Base-by-base conservation (phyloP, 108 stramenopile genomes). In the Skeletonema marinoi region DNA sequence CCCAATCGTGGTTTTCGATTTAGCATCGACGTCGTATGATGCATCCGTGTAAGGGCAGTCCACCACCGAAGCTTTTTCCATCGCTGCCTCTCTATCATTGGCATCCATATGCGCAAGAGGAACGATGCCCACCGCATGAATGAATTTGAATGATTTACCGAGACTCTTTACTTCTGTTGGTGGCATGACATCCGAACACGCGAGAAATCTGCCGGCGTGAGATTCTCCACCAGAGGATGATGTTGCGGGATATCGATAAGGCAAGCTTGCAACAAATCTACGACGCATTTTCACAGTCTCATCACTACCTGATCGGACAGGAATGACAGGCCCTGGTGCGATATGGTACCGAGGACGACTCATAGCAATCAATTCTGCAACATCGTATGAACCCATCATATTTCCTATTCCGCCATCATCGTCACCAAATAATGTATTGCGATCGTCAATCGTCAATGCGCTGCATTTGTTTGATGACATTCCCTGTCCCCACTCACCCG, bases 111-210 rank as follows among this genome's bases (percentile, higher is more conserved):
- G 44, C 19, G 78, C 66, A 59, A 93, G 51, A n/a, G 96, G 93
- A 58, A 78, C 70, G 25, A 96, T 72, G 10, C 93, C 96, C 25
- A 96, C 70, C 60, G 96, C 96, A 86, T 96, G 96, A 42, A 96
- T 79, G 60, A 88, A 96, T 78, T 96, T 96, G 32, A 69, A 67
- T 41, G 73, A 19, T 66, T 93, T 92, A 38, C 87, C 75, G 30
- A 83, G 67, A 30, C 78, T 65, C 32, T 86, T 85, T 11, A 35
- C 39, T 44, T 78, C 82, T 10, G 70, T 32, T 25, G 78, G 70
- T 5, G 78, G 60, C 33, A 75, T 66, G 2, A 94, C 93, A 19
- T 73, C 50, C 11, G 80, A 87, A 66, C 94, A 67, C 0, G 92
- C 83, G n/a, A 96, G 67, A 68, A 96, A 92, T 60, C 96, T 74